Conservation (phyloP, 2,329 filamentous ascomycete species). For the Didymella arachidicola region DNA sequence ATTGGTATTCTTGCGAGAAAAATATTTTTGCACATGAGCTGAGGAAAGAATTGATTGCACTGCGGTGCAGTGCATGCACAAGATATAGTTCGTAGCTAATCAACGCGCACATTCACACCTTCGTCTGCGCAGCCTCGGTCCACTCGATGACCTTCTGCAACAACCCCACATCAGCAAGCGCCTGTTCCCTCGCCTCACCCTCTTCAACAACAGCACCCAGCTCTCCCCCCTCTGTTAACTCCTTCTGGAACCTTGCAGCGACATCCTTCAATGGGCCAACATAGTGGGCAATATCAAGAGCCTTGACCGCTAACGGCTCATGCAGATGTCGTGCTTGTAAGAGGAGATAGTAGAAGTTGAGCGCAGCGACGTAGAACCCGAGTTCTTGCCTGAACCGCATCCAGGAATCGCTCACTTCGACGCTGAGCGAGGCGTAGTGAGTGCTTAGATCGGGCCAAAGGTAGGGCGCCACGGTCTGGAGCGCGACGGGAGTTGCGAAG, state of each 20-base stretch:
- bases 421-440: constrained; percentile 45
- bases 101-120: background rate
- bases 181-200: constrained; percentile 45
- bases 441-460: constrained; percentile 61
- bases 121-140: constrained; percentile 28
- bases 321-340: constrained; percentile 60
- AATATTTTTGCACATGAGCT: background rate
- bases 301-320: constrained; percentile 55
- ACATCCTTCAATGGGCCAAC: constrained; percentile 54
- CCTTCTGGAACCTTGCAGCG: constrained; percentile 47
- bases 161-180: constrained; percentile 45
- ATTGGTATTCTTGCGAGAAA: too few species aligned
- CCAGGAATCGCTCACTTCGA: constrained; percentile 41
- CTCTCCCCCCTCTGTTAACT: constrained; percentile 45
- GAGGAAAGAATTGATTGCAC: background rate
- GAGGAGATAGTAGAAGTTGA: constrained; percentile 67
- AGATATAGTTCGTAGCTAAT: background rate
- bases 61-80: background rate
- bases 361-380: constrained; percentile 62
- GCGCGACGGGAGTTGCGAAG: constrained; percentile 58
- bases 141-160: constrained; percentile 48
- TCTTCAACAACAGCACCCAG: constrained; percentile 49
- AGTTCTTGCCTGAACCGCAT: constrained; percentile 61
- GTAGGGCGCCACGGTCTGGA: constrained; percentile 59
- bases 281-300: constrained; percentile 55